Percentiles rank a stretch among this genome's conserved stretches.
Conservation (phyloP, 2,329 filamentous ascomycete species). For the Colletotrichum orbiculare region DNA sequence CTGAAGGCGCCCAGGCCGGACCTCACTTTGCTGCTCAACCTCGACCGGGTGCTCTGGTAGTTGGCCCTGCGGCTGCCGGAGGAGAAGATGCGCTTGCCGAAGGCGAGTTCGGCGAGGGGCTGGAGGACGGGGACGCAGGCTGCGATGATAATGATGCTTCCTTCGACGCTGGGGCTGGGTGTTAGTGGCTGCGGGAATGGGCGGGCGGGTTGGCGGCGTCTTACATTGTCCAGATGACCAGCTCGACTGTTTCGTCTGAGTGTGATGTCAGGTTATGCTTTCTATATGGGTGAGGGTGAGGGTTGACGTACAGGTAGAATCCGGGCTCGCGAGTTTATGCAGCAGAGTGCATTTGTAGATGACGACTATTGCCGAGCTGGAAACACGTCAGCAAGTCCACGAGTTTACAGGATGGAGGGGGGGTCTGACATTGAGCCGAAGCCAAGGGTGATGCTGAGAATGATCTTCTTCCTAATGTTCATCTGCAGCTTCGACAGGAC, state of each 20-base stretch:
- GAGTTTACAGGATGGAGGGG: background rate
- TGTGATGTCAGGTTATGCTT: background rate
- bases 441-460: slow-evolving; percentile 49
- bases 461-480: slow-evolving; percentile 53
- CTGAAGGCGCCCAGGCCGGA: background rate
- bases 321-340: slow-evolving; percentile 42
- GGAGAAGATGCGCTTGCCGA: slow-evolving; percentile 28
- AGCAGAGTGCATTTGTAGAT: slow-evolving; percentile 50
- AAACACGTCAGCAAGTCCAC: background rate
- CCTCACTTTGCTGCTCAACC: background rate
- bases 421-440: slow-evolving; percentile 50
- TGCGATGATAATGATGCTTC: slow-evolving; percentile 48
- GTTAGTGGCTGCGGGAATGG: background rate
- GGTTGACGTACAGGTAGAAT: slow-evolving; percentile 39
- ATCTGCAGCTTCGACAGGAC: slow-evolving; percentile 51
- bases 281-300: no score
- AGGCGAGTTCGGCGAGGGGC: slow-evolving; percentile 39
- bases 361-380: slow-evolving; percentile 41
- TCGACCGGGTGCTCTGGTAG: background rate
- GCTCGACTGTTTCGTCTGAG: slow-evolving; percentile 50
- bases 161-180: slow-evolving; percentile 42
- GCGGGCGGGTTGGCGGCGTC: background rate
- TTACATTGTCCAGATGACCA: slow-evolving; percentile 59
- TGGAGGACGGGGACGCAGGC: slow-evolving; percentile 48
- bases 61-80: slow-evolving; percentile 4